Evolutionary conservation across 768 basidiomycete genomes (phyloP).

Genomic region (Tulasnella sp.): DNA sequence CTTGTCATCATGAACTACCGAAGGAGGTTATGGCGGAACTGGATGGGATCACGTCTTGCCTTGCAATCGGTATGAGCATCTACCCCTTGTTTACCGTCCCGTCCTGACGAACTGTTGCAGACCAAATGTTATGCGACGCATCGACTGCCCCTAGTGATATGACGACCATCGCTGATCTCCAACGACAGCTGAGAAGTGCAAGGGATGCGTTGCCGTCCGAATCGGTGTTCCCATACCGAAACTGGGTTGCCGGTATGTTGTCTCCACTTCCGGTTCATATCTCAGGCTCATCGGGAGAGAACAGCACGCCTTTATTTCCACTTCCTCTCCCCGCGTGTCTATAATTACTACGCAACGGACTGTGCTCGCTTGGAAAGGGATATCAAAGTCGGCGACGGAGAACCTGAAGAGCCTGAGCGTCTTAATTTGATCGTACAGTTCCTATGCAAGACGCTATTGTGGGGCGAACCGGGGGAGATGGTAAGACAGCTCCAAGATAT

Average conservation of each 20-base stretch:
- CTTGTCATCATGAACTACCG: not conserved
- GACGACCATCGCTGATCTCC: not conserved
- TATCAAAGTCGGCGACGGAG: not conserved
- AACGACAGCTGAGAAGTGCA: not conserved
- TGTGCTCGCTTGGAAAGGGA: not conserved
- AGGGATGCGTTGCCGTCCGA: not conserved
- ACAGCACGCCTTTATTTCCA: not conserved
- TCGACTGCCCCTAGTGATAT: not conserved
- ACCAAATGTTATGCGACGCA: not conserved
- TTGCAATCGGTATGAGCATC: too few relatives aligned
- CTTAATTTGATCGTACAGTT: not conserved
- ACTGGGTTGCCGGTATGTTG: conserved; percentile 2
- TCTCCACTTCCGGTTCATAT: not conserved
- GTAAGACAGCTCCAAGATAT: not conserved
- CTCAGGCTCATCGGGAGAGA: not conserved
- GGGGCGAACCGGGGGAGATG: not conserved
- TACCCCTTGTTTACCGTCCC: too few relatives aligned
- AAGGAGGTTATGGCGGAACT: not conserved
- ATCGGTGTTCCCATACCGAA: not conserved
- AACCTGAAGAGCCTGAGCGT: not conserved
- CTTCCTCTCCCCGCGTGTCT: not conserved
- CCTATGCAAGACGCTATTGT: not conserved
- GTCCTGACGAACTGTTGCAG: too few relatives aligned
- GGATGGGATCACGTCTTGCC: too few relatives aligned
- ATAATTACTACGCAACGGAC: not conserved